Base-by-base conservation (phyloP, 441 rosid species). In the Lepidium campestre region DNA sequence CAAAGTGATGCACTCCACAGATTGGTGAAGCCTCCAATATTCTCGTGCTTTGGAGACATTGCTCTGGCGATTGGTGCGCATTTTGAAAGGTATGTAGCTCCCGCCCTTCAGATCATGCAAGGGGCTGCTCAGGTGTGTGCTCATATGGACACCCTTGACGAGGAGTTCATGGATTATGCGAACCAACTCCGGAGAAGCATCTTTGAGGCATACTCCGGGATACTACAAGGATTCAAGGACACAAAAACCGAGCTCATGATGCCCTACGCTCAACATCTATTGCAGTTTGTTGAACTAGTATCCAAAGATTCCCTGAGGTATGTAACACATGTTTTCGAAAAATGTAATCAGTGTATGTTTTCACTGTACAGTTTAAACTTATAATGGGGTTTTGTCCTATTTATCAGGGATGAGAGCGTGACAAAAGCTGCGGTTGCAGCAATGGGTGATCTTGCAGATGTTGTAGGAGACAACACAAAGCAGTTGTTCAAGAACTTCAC, bases 361-460 rank as follows among this genome's bases (percentile, higher is more conserved):
- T 27, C 10, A 17, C 11, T 54, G 42, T 15, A 55, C 22, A 23
- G 14, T 42, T 50, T 13, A 50, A 23, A 50, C 22, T 59, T 35
- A 25, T 3, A 18, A 22, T 55, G 7, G 15, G 41, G 36, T 44
- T 44, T 48, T 18, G 34, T 19, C 17, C 15, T 56, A 32, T 29
- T 31, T 34, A 55, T 40, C 78, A 93, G 97, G 83, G 95, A 93
- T 45, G 98, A 90, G 78, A 75, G 82, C 42, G 91, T 93, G 50
- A 90, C 96, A 6, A 93, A 82, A 75, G 98, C 96, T 11, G 94
- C 96, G 17, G 88, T 90, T 25, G 98, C 94, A 0, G 96, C 92
- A 55, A 85, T 88, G 88, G 98, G 98, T 23, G 97, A 93, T 80
- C 88, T 93, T 14, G 98, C 96, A 0, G 96, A 90, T 49, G 91